phyloP scores from a whole-genome alignment of 768 basidiomycete genomes.

The Lentinula edodes region DNA sequence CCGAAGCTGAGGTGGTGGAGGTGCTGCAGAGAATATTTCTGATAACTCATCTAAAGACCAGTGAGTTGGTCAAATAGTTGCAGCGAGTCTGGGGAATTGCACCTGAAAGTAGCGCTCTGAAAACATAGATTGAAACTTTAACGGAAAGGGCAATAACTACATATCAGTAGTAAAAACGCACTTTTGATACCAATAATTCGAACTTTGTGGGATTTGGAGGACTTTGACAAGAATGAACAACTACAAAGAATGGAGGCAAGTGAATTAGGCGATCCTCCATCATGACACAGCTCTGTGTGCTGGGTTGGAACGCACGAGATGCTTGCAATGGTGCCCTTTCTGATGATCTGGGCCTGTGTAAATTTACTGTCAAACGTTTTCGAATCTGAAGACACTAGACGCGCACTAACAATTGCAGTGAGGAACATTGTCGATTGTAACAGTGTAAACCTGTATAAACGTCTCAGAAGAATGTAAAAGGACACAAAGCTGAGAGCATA shows the following conservation, averaged over 20 bases:
- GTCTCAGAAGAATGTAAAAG: background rate
- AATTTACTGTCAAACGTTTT: background rate
- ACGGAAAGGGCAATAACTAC: background rate
- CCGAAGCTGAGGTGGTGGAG: slow-evolving; percentile 3
- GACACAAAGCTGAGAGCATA: too few relatives aligned
- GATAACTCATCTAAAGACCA: background rate
- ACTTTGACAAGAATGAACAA: slow-evolving; percentile 5
- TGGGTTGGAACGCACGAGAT: background rate
- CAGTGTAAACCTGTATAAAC: background rate
- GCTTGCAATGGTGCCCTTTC: slow-evolving; percentile 6
- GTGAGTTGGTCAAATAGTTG: background rate
- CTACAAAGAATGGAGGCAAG: background rate
- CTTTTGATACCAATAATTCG: slow-evolving; percentile 5
- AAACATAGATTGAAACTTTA: background rate
- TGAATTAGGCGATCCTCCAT: background rate
- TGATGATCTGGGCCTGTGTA: background rate
- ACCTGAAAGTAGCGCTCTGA: background rate
- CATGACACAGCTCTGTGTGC: background rate
- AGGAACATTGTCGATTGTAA: slow-evolving; percentile 1
- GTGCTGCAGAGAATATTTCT: slow-evolving; percentile 1
- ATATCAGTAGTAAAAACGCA: background rate
- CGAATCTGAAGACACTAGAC: background rate
- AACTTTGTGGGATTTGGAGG: slow-evolving; percentile 3
- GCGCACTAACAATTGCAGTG: background rate
- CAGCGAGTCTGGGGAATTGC: background rate